These are phyloP conservation scores for Solanum lycopersicoides DNA, from an alignment of 257 asterid species.

Conservation along the genomic window DNA sequence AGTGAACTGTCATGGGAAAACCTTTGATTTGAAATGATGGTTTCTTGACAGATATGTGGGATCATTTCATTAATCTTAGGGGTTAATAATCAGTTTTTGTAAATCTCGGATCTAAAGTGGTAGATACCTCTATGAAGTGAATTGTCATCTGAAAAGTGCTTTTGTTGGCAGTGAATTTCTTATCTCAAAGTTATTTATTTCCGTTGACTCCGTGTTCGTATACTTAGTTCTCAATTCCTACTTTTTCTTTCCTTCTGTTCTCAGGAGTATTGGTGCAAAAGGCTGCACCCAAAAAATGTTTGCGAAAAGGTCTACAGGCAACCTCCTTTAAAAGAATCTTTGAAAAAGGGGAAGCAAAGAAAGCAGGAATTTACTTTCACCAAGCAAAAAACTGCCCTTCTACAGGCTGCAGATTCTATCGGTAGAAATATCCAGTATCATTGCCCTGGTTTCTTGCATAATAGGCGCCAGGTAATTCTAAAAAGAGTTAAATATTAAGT, in stretches of 20 bases:
- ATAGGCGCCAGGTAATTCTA: slow-evolving; percentile 85
- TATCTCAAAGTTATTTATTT: not conserved
- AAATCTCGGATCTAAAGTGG: not conserved
- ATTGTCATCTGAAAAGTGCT: not conserved
- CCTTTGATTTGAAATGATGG: not conserved
- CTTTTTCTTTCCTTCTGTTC: not conserved
- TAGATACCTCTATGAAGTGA: not conserved
- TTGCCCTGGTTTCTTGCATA: slow-evolving; percentile 84
- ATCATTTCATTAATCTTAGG: not conserved
- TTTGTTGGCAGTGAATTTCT: not conserved
- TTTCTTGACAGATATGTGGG: not conserved
- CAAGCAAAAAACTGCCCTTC: slow-evolving; percentile 62
- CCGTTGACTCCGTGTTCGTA: not conserved
- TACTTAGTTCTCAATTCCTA: slow-evolving; percentile 3
- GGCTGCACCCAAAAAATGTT: slow-evolving; percentile 88
- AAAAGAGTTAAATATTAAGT: not conserved
- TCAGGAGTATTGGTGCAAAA: slow-evolving; percentile 97
- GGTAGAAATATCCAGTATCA: slow-evolving; percentile 88
- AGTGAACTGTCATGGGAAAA: not conserved
- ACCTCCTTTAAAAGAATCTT: slow-evolving; percentile 89
- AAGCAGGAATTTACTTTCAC: slow-evolving; percentile 73
- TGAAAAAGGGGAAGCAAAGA: slow-evolving; percentile 88
- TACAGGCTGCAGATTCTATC: slow-evolving; percentile 84
- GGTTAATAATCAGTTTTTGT: not conserved
- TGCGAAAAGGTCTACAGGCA: slow-evolving; percentile 97